Evolutionary conservation across 108 stramenopile genomes (phyloP).

Genomic region (Nitzschia palea): DNA sequence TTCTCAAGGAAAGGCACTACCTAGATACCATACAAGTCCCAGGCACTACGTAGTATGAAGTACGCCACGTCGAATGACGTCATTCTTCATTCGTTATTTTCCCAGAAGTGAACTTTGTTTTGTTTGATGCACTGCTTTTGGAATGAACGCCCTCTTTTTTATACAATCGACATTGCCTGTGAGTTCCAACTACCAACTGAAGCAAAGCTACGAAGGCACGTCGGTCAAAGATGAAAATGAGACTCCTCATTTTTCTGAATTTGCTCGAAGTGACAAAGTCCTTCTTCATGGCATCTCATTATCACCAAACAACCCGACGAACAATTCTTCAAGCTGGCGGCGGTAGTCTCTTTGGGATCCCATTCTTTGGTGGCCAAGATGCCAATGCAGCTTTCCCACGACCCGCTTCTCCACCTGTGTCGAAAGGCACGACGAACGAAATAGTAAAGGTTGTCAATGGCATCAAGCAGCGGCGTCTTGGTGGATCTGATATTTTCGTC

Average conservation of each 20-base stretch:
- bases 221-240: neutral
- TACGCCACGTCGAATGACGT: too few species aligned
- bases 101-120: too few species aligned
- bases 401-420: conserved; percentile 6
- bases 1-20: too few species aligned
- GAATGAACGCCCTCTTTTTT: too few species aligned
- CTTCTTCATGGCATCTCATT: neutral
- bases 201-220: too few species aligned
- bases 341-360: conserved; percentile 46
- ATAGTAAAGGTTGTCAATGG: conserved; percentile 72
- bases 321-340: conserved; percentile 16
- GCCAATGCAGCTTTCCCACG: conserved; percentile 12
- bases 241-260: neutral
- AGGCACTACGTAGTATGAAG: too few species aligned
- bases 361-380: conserved; percentile 42
- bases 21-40: too few species aligned
- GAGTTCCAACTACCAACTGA: too few species aligned
- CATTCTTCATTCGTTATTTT: too few species aligned
- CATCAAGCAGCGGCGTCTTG: conserved; percentile 73
- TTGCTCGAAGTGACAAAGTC: neutral
- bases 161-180: too few species aligned
- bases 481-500: conserved; percentile 80
- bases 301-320: conserved; percentile 4
- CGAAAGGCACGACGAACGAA: conserved; percentile 68
- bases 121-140: too few species aligned